These are phyloP conservation scores for Solanum pinnatisectum DNA, from an alignment of 257 asterid species.

Conservation along the genomic window DNA sequence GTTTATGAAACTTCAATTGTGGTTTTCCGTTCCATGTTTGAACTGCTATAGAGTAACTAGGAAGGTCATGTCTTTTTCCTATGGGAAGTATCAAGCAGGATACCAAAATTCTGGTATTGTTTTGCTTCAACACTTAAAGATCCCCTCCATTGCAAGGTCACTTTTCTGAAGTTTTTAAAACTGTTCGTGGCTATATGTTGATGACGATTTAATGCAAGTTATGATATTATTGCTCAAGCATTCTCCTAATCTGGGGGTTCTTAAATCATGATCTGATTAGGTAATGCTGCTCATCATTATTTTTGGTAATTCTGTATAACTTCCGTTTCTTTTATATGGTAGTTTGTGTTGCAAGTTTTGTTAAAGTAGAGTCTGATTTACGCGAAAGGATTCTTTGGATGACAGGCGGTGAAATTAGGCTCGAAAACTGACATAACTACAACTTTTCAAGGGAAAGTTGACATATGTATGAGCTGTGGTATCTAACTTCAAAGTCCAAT, in stretches of 20 bases:
- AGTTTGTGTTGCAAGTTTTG: not conserved
- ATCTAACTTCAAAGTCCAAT: not conserved
- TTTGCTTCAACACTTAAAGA: not conserved
- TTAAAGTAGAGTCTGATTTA: not conserved
- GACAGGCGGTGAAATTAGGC: not conserved
- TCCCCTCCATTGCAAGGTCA: not conserved
- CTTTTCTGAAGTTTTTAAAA: not conserved
- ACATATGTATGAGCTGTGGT: not conserved
- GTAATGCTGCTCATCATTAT: not conserved
- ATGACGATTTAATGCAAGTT: not conserved
- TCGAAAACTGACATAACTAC: not conserved
- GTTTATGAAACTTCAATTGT: not conserved
- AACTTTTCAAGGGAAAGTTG: not conserved
- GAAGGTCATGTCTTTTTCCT: not conserved
- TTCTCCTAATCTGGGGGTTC: not conserved
- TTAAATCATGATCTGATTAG: not conserved
- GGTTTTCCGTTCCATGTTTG: not conserved
- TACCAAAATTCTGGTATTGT: not conserved
- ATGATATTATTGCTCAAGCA: not conserved
- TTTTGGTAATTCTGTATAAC: not conserved
- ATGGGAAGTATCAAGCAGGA: not conserved
- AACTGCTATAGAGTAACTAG: not conserved
- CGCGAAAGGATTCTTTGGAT: not conserved
- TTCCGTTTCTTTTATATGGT: not conserved
- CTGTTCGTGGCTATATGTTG: not conserved